Conservation (phyloP, 177 flowering plant genomes). For the Vitis hybrid region DNA sequence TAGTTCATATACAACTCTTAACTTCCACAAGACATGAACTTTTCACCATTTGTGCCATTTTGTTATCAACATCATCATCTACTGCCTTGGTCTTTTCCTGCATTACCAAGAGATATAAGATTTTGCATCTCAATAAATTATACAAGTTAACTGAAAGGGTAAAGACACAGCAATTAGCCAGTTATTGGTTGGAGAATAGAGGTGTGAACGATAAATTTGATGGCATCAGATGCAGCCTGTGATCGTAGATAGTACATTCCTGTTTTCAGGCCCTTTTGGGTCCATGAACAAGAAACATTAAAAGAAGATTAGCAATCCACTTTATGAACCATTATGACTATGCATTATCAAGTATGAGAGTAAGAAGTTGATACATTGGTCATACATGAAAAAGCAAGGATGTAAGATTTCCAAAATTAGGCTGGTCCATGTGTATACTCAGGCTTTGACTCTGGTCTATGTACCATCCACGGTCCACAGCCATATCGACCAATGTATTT, state of each 20-base stretch:
- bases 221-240: slow-evolving; percentile 97
- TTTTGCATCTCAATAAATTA: neutral
- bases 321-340: neutral
- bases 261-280: slow-evolving; percentile 68
- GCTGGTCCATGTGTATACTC: slow-evolving; percentile 91
- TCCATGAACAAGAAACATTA: neutral
- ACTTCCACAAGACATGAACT: slow-evolving; percentile 97
- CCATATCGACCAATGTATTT: slow-evolving; percentile 90
- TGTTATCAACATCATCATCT: slow-evolving; percentile 39
- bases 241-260: slow-evolving; percentile 97
- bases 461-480: slow-evolving; percentile 89
- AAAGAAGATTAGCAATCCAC: neutral
- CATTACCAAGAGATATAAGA: neutral
- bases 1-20: slow-evolving; percentile 9
- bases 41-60: slow-evolving; percentile 93
- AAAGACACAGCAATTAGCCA: neutral
- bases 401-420: slow-evolving; percentile 85
- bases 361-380: slow-evolving; percentile 53
- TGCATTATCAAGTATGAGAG: neutral
- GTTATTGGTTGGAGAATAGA: slow-evolving; percentile 54
- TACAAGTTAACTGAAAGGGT: neutral
- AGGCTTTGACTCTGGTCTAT: slow-evolving; percentile 96
- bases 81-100: slow-evolving; percentile 41
- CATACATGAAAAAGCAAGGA: slow-evolving; percentile 91
- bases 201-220: slow-evolving; percentile 92